Base-by-base conservation (phyloP, 805 yeast genomes). In the Jamesozyma piceae region DNA sequence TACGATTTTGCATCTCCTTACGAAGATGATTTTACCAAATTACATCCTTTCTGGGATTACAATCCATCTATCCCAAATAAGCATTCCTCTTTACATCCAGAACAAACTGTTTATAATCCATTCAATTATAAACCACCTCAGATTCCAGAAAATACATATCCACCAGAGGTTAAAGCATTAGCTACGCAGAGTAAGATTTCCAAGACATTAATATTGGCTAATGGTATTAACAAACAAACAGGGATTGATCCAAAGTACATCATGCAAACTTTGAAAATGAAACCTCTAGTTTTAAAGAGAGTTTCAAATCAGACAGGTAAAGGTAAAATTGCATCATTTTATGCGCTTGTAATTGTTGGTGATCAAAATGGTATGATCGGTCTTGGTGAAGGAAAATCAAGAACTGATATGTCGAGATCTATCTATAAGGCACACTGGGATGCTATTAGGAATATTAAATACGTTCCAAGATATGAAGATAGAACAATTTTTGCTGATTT, bases 361-460 rank as follows among this genome's bases (percentile, higher is more conserved):
- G 95, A 92, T 64, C 75, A 80, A 43, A 83, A 85, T 50, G 98
- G 98, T 49, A 83, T 87, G 82, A 72, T 92, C 46, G 97, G 97
- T 30, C 69, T 89, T 38, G 98, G 97, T 39, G 95, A 88, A 63
- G 98, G 97, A 48, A 86, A 85, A 58, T 90, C 92, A 47, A 72
- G 87, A 51, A 80, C 76, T 43, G 86, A 82, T 46, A 75, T 82
- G 67, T 68, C 82, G 40, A 73, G 74, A 42, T 95, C 97, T 2
- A 73, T 81, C 28, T 67, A 75, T 33, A 84, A 86, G 60, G 95
- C 97, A 4, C 87, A 81, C 63, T 85, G 95, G 95, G 82, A 84
- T 57, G 97, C 97, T 1, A 82, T 89, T 42, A 85, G 87, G 64
- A 86, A 87, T 62, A 69, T 92, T 58, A 73, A 74, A 34, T 77